These are phyloP conservation scores for Lactuca saligna DNA, from an alignment of 129 eudicot genomes.

Conservation along the genomic window DNA sequence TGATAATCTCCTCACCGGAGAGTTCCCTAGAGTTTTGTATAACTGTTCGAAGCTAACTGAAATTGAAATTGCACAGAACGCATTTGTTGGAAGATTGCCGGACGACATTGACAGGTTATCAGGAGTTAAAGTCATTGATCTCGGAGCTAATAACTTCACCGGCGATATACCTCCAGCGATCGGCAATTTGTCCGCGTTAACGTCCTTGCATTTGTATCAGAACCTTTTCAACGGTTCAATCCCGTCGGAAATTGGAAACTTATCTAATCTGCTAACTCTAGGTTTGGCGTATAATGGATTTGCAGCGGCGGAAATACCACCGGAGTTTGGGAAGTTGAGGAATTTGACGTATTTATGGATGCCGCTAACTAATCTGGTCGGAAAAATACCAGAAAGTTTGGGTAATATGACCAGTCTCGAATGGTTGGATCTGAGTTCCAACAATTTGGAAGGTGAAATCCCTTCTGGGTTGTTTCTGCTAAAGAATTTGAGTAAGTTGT, in stretches of 20 bases:
- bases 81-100: constrained; percentile 59
- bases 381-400: constrained; percentile 60
- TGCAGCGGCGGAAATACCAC: constrained; percentile 48
- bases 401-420: constrained; percentile 41
- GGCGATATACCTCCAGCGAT: constrained; percentile 77
- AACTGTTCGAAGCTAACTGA: constrained; percentile 48
- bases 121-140: constrained; percentile 36
- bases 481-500: constrained; percentile 49
- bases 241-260: constrained; percentile 69
- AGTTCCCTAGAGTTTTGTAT: constrained; percentile 57
- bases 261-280: constrained; percentile 37
- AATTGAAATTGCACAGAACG: constrained; percentile 56
- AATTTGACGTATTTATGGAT: constrained; percentile 52
- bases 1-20: constrained; percentile 50
- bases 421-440: constrained; percentile 54
- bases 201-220: constrained; percentile 30
- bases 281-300: constrained; percentile 59
- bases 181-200: constrained; percentile 48
- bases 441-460: constrained; percentile 55
- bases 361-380: constrained; percentile 43
- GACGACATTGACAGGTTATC: constrained; percentile 48
- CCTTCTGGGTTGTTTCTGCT: constrained; percentile 67
- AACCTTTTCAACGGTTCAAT: constrained; percentile 70
- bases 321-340: constrained; percentile 63
- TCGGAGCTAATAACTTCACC: constrained; percentile 73